Evolutionary conservation across 116 monocot genomes (phyloP), one percentile per base, ranked within the genome.

Genomic region (Papilionanthe hybrid): DNA sequence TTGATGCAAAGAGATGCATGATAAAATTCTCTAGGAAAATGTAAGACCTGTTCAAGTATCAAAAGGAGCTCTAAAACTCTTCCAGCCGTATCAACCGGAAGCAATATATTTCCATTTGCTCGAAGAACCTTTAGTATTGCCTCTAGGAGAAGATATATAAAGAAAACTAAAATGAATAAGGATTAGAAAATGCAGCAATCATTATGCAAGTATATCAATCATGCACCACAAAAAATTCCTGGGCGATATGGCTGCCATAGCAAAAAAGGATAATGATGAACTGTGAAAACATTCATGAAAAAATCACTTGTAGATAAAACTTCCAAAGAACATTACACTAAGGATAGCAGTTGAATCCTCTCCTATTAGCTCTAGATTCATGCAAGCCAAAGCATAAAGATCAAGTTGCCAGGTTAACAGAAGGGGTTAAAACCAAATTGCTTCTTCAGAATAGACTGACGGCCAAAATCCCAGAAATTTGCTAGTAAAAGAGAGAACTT

Each of bases 1-100:
- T 75, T 22, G 30, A 77, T 18, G 29, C 25, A 25, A 42, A 77
- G 80, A 82, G 11, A 85, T 72, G 41, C 43, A 80, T 32, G 65
- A 77, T 43, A 75, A n/a, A 76, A 72, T n/a, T 22, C 43, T 77
- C 82, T 37, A 37, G 37, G 37, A 37, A 37, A 37, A 37, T 37
- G 37, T 37, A 37, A 49, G 7, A 94, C 97, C 92, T 94, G 85
- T 76, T 97, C 97, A 49, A 97, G 79, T 80, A 92, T 91, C 84
- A 97, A 87, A 83, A 92, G 72, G 83, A 97, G 86, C 86, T 97
- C 97, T 67, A 97, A 84, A 63, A 78, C 92, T 80, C 97, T 92
- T 72, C 97, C 97, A 78, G 89, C 92, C 28, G 97, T 92, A 85
- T 94, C 97, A 79, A 94, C 91, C 81, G 97, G 97, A 80, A 97